Percentiles rank a stretch among this genome's conserved stretches.
Evolutionary conservation across 148 eudicot genomes (phyloP).

Genomic region (Linanthus parryae): DNA sequence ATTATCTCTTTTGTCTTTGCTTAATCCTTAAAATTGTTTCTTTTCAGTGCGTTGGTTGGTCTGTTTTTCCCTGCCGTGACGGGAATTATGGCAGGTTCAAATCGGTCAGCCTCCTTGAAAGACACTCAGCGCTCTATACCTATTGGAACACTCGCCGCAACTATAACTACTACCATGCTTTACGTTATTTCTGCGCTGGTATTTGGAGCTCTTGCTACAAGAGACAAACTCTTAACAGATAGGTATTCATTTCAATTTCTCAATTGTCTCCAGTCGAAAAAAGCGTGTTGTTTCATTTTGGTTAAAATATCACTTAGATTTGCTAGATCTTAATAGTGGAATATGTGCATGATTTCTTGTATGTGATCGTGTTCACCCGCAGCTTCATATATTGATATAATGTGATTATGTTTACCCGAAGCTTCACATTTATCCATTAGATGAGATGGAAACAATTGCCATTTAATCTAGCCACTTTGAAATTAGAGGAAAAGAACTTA

Average conservation of each 20-base stretch:
- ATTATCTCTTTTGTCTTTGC: slow-evolving; percentile 6
- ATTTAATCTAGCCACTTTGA: too few relatives aligned
- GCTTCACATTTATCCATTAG: too few relatives aligned
- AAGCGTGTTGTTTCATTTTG: background rate
- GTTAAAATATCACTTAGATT: background rate
- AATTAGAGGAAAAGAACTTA: too few relatives aligned
- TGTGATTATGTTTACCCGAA: too few relatives aligned
- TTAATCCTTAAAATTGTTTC: too few relatives aligned
- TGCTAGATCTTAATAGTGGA: too few relatives aligned
- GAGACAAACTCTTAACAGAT: slow-evolving; percentile 91
- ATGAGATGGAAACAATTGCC: too few relatives aligned
- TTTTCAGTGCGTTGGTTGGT: slow-evolving; percentile 93
- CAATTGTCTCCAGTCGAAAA: background rate
- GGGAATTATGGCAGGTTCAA: slow-evolving; percentile 99
- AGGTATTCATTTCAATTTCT: slow-evolving; percentile 39
- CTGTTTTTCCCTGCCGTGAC: slow-evolving; percentile 99
- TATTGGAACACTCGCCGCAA: slow-evolving; percentile 91
- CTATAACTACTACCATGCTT: slow-evolving; percentile 60
- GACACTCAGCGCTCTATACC: slow-evolving; percentile 97
- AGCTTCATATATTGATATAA: too few relatives aligned
- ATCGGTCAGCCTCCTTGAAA: slow-evolving; percentile 88
- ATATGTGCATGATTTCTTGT: too few relatives aligned
- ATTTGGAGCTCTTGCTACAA: slow-evolving; percentile 90
- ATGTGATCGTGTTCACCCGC: too few relatives aligned
- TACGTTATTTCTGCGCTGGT: slow-evolving; percentile 72